Evolutionary conservation across 1,284 basidiomycete species (phyloP).

Genomic region (Microstroma glucosiphilum): DNA sequence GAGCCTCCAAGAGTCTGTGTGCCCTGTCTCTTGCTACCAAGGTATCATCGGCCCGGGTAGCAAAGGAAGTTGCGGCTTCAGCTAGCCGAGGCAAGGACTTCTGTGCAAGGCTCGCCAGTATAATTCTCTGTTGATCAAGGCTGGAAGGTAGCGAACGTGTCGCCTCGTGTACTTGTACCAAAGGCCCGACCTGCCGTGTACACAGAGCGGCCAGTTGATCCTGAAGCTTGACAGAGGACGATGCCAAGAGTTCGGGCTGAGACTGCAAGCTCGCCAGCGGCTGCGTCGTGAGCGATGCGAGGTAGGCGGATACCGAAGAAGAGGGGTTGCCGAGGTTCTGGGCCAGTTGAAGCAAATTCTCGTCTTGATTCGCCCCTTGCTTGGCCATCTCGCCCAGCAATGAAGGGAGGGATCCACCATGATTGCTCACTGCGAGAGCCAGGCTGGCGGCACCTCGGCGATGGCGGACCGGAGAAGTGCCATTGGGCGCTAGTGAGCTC

Average conservation of each 20-base stretch:
- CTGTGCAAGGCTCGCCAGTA: constrained; percentile 4
- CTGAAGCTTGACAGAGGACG: not conserved
- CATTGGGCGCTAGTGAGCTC: not conserved
- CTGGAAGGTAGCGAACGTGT: constrained; percentile 3
- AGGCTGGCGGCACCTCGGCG: not conserved
- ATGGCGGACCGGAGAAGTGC: not conserved
- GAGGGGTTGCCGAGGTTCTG: constrained; percentile 2
- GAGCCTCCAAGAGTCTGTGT: constrained; percentile 7
- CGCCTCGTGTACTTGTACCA: constrained; percentile 11
- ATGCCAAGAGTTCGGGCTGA: not conserved
- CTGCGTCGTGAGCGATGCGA: constrained; percentile 7
- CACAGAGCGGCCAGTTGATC: constrained; percentile 13
- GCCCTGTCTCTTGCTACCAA: constrained; percentile 3
- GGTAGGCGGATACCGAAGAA: not conserved
- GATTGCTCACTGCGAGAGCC: not conserved
- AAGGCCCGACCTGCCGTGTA: constrained; percentile 9
- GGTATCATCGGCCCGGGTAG: not conserved
- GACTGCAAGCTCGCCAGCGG: not conserved
- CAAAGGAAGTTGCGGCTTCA: constrained; percentile 1
- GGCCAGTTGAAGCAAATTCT: too few species aligned
- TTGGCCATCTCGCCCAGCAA: not conserved
- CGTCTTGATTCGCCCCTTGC: not conserved
- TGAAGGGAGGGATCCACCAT: not conserved
- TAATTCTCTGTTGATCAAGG: constrained; percentile 5
- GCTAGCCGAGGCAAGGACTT: constrained; percentile 6